Evolutionary conservation across 306 rosid genomes (phyloP).

Genomic region (Corylus americana): DNA sequence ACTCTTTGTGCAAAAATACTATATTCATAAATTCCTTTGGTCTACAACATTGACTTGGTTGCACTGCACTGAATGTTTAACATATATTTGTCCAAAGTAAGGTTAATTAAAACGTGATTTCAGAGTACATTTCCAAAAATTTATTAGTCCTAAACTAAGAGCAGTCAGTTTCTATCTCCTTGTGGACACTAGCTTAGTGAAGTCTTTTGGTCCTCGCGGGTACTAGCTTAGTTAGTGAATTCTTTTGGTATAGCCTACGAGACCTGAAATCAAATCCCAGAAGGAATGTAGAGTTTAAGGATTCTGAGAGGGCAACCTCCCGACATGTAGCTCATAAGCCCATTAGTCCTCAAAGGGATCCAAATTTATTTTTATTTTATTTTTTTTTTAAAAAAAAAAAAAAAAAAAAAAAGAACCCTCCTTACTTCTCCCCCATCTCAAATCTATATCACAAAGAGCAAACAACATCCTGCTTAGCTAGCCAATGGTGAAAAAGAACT

Average conservation of each 20-base stretch:
- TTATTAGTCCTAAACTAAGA: conserved; percentile 17
- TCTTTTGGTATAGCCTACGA: not conserved
- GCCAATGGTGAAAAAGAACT: not conserved
- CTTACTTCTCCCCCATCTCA: not conserved
- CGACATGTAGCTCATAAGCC: not conserved
- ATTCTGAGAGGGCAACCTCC: not conserved
- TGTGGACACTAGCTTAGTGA: not conserved
- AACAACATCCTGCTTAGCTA: not conserved
- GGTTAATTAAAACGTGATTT: conserved; percentile 17
- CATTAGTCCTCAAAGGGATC: not conserved
- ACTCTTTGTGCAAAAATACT: too few relatives aligned
- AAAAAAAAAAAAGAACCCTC: not conserved
- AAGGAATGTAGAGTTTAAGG: not conserved
- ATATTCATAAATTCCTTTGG: not conserved
- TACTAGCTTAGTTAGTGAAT: not conserved
- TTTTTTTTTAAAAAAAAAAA: not conserved
- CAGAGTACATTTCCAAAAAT: not conserved
- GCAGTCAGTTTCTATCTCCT: conserved; percentile 15
- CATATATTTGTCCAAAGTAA: not conserved
- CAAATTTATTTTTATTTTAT: not conserved
- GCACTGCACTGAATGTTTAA: conserved; percentile 11
- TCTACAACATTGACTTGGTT: conserved; percentile 7
- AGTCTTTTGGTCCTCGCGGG: not conserved
- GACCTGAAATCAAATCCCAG: not conserved
- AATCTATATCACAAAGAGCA: conserved; percentile 2